Evolutionary conservation across 2,329 filamentous ascomycete genomes (phyloP), one percentile per base, ranked within the genome.

Genomic region (Aspergillus uvarum): DNA sequence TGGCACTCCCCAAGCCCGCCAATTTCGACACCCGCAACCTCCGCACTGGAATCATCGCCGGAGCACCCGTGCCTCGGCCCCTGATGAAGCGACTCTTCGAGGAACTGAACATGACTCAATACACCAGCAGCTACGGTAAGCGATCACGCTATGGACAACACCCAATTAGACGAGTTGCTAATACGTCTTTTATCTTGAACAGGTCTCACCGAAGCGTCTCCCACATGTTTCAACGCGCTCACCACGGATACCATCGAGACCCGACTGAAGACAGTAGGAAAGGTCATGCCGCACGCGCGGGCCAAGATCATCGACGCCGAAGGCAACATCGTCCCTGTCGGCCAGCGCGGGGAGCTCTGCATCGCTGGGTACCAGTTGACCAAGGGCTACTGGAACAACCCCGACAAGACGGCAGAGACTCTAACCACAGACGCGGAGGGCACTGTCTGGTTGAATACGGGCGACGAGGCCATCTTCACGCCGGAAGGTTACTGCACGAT

Each of bases 171-270:
- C 16, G 21, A 21, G 4, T 24, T 5, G 3, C 6, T 21, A 8
- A 51, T 31, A 16, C 22, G 14, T 22, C 16, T 24, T 12, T 29
- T 16, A 21, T 29, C 5, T 8, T n/a, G 22, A 42, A 16, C 42
- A 73, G 72, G 89, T 1, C 80, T 94, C 49, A 94, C 91, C 0
- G 90, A 94, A 77, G 88, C 90, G 0, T 89, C 86, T 2, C 90
- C 90, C 0, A 92, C 89, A 0, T 90, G 89, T 75, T 93, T 93
- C 80, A 93, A 92, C 67, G 88, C 90, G 11, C 88, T 89, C 68
- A 90, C 88, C 0, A 85, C 89, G 60, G 90, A 93, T 72, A 83
- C 85, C 1, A 83, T 92, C 53, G 80, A 87, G 63, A 82, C 81
- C 44, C 82, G 89, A 42, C 79, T 93, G 26, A 86, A 84, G 2